Evolutionary conservation across 2,329 filamentous ascomycete species (phyloP).

Genomic region (Claviceps sp.): DNA sequence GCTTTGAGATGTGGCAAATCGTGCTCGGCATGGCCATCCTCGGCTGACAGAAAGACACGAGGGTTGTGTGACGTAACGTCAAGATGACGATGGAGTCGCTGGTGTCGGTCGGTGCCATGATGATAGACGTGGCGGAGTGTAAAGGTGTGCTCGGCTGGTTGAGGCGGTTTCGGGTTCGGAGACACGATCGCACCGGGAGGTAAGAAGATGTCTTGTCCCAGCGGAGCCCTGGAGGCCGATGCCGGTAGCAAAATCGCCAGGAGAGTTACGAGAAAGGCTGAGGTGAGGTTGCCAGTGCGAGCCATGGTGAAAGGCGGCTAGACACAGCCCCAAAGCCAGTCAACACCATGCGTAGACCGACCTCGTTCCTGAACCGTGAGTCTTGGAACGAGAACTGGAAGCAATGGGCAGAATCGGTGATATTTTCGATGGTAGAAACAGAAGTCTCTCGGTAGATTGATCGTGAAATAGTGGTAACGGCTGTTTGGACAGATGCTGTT

Average conservation of each 20-base stretch:
- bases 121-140: slow-evolving; percentile 83
- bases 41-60: slow-evolving; percentile 46
- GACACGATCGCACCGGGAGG: slow-evolving; percentile 26
- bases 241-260: slow-evolving; percentile 41
- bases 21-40: slow-evolving; percentile 41
- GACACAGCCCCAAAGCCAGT: slow-evolving; percentile 1
- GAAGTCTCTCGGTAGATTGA: background rate
- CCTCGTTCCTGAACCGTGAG: background rate
- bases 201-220: slow-evolving; percentile 29
- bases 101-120: slow-evolving; percentile 71
- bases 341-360: slow-evolving; percentile 1
- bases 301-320: slow-evolving; percentile 3
- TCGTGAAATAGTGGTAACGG: background rate
- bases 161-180: slow-evolving; percentile 28
- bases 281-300: slow-evolving; percentile 50
- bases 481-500: background rate
- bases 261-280: slow-evolving; percentile 51
- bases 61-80: slow-evolving; percentile 47
- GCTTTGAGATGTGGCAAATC: slow-evolving; percentile 41
- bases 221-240: slow-evolving; percentile 17
- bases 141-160: slow-evolving; percentile 43
- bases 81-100: slow-evolving; percentile 59
- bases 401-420: background rate
- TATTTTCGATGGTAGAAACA: background rate
- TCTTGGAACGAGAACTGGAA: background rate